phyloP scores from a whole-genome alignment of 768 basidiomycete species.

The Amanita fuliginea region DNA sequence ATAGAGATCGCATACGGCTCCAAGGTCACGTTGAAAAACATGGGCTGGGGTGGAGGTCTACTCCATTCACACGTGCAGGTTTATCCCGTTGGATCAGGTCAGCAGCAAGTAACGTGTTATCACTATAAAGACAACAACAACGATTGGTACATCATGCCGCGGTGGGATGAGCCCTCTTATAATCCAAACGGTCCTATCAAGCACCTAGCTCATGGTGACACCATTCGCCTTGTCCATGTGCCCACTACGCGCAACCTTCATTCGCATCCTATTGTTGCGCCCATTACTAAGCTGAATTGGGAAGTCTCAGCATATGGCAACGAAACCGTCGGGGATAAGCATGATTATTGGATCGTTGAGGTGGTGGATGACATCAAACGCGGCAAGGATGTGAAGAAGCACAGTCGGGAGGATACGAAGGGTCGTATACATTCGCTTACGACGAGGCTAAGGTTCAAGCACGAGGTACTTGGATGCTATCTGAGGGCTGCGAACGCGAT shows the following conservation, averaged over 20 bases:
- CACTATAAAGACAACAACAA: slow-evolving; percentile 99
- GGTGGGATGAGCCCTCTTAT: slow-evolving; percentile 65
- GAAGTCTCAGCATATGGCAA: slow-evolving; percentile 97
- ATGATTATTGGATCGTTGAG: slow-evolving; percentile 90
- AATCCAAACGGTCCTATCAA: slow-evolving; percentile 57
- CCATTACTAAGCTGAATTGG: slow-evolving; percentile 77
- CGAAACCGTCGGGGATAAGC: slow-evolving; percentile 70
- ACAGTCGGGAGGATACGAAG: not conserved
- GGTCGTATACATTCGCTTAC: slow-evolving; percentile 74
- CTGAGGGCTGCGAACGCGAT: slow-evolving; percentile 79
- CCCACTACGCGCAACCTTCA: slow-evolving; percentile 88
- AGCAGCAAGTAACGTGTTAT: slow-evolving; percentile 98
- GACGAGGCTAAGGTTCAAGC: slow-evolving; percentile 78
- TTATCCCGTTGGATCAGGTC: slow-evolving; percentile 81
- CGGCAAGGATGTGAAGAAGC: slow-evolving; percentile 26
- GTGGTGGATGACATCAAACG: slow-evolving; percentile 83
- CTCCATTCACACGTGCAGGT: slow-evolving; percentile 97
- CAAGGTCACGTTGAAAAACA: slow-evolving; percentile 87
- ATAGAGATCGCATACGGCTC: slow-evolving; percentile 85
- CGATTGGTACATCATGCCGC: slow-evolving; percentile 72
- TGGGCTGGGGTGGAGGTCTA: slow-evolving; percentile 95
- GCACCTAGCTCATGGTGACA: slow-evolving; percentile 67
- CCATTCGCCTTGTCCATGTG: slow-evolving; percentile 70
- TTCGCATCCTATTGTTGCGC: slow-evolving; percentile 81
- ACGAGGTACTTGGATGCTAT: slow-evolving; percentile 74